These are phyloP conservation scores for Pseudognaphalium luteoalbum DNA, from an alignment of 129 eudicot genomes.

Conservation along the genomic window DNA sequence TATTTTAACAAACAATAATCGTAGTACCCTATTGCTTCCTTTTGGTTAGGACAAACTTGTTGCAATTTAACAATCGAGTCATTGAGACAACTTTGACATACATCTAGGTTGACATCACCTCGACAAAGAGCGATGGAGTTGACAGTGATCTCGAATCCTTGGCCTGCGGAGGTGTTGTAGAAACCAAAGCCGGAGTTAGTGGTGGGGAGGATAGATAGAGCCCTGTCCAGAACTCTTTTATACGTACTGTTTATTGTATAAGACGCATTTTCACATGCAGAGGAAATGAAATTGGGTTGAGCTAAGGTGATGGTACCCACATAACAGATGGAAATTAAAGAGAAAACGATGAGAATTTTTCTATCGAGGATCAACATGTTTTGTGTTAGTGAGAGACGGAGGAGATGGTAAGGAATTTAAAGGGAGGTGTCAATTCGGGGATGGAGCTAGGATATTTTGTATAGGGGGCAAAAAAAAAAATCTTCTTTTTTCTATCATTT, in stretches of 20 bases:
- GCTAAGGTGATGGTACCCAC: background rate
- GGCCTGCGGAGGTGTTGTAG: background rate
- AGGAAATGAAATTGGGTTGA: background rate
- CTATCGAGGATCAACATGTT: background rate
- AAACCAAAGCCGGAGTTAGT: background rate
- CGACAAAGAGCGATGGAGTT: background rate
- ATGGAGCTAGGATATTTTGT: no score
- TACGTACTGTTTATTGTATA: background rate
- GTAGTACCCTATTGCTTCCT: constrained; percentile 3
- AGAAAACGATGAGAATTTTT: background rate
- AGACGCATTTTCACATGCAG: background rate
- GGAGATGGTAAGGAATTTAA: background rate
- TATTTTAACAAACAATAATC: background rate
- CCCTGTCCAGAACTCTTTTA: background rate
- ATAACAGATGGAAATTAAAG: background rate
- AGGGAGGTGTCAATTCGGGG: no score
- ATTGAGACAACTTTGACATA: background rate
- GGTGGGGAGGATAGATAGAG: background rate
- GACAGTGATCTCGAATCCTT: background rate
- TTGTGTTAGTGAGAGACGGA: background rate
- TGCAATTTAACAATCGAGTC: background rate
- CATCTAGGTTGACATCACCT: background rate
- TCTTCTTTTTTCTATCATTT: no score
- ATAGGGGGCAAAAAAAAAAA: no score
- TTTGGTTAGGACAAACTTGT: background rate